A percentile compares a stretch with the other conserved stretches of the same genome.
phyloP scores from a whole-genome alignment of 225 moss, liverwort and hornwort species.

The Rhytidiadelphus loreus region DNA sequence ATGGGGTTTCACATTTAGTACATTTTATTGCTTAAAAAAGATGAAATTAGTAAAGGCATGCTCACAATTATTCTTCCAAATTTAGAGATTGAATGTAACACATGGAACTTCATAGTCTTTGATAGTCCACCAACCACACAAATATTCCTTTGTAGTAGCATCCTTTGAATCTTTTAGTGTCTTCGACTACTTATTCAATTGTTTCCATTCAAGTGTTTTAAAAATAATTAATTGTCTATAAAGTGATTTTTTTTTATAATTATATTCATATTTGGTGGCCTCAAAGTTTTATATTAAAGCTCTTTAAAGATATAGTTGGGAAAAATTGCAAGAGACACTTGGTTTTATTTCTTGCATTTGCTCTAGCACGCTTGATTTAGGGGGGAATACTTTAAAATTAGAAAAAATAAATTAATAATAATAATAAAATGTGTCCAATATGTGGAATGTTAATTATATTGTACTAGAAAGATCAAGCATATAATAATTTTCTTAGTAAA shows the following conservation, averaged over 20 bases:
- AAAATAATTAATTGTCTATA: background rate
- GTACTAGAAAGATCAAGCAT: rapidly evolving
- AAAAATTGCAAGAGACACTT: background rate
- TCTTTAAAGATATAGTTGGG: background rate
- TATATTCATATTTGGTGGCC: background rate
- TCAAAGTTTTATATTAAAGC: background rate
- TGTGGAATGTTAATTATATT: background rate
- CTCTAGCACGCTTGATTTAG: background rate
- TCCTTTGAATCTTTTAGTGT: background rate
- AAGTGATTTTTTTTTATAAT: no score
- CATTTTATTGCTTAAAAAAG: background rate
- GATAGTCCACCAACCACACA: background rate
- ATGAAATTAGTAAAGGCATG: background rate
- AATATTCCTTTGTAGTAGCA: background rate
- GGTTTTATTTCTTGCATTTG: background rate
- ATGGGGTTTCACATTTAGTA: background rate
- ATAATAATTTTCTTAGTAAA: background rate
- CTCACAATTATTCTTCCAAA: background rate
- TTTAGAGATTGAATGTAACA: background rate
- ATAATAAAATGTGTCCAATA: background rate
- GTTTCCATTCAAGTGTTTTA: background rate
- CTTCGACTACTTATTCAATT: background rate
- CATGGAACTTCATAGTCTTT: no score
- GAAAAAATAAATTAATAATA: background rate
- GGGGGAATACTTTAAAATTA: background rate